Evolutionary conservation across 305 asterid species (phyloP).

Genomic region (Fraxinus xanthoxyloides): DNA sequence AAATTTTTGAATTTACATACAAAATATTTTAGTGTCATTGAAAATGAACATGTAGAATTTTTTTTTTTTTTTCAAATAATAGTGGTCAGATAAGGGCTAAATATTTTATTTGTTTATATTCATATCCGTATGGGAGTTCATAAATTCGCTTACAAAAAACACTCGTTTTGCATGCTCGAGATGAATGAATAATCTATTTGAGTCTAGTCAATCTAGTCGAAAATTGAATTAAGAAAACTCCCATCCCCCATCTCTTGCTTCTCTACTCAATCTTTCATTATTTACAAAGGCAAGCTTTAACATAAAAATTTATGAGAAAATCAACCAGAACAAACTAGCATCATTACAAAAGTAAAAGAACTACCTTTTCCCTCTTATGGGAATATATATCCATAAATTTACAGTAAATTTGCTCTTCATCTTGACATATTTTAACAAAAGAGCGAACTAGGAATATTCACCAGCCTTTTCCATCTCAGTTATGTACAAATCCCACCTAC

Average conservation of each 20-base stretch:
- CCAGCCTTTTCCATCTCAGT: conserved; percentile 18
- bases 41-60: no score
- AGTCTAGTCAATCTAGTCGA: background rate
- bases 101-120: no score
- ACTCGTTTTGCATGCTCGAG: background rate
- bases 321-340: background rate
- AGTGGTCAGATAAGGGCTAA: no score
- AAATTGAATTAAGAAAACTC: background rate
- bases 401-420: background rate
- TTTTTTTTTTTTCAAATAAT: background rate
- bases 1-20: no score
- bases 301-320: background rate
- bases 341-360: background rate
- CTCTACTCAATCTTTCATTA: background rate
- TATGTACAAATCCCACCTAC: conserved; percentile 29
- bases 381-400: background rate
- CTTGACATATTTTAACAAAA: background rate
- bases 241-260: background rate
- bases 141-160: no score
- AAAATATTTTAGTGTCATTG: no score
- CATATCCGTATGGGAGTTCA: background rate
- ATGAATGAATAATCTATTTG: background rate
- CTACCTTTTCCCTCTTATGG: background rate
- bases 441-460: conserved; percentile 18
- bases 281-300: background rate